Percentiles rank a stretch among this genome's conserved stretches.
Conservation (phyloP, 1,139 yeast genomes). For the Saccharomyces hybrid region DNA sequence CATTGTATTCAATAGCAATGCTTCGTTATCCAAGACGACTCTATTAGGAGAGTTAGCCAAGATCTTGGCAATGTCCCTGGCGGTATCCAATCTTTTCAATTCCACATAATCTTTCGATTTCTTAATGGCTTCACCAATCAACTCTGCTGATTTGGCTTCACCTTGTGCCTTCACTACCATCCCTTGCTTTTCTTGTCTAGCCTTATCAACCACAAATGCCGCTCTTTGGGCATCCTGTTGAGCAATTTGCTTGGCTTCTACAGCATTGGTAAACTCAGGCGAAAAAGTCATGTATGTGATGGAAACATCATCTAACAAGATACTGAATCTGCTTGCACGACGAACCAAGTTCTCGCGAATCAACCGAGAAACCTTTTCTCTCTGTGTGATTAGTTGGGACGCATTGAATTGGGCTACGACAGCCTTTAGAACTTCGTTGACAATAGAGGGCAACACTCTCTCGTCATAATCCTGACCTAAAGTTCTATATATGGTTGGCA, state of each 20-base stretch:
- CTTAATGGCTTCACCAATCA: slow-evolving; percentile 97
- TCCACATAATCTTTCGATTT: slow-evolving; percentile 93
- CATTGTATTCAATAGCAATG: slow-evolving; percentile 81
- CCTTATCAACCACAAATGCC: slow-evolving; percentile 92
- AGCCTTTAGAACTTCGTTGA: slow-evolving; percentile 90
- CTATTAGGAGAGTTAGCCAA: slow-evolving; percentile 83
- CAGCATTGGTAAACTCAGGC: slow-evolving; percentile 96
- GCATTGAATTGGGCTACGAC: slow-evolving; percentile 99
- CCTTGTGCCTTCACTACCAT: slow-evolving; percentile 94
- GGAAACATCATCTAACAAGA: slow-evolving; percentile 88
- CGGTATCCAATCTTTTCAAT: slow-evolving; percentile 92
- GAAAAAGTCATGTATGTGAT: slow-evolving; percentile 93
- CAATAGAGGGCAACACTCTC: slow-evolving; percentile 91
- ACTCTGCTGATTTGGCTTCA: slow-evolving; percentile 96
- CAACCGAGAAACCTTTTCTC: slow-evolving; percentile 88
- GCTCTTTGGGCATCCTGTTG: slow-evolving; percentile 99
- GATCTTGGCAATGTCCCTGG: slow-evolving; percentile 86
- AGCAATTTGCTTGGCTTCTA: slow-evolving; percentile 97
- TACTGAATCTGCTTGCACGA: slow-evolving; percentile 85
- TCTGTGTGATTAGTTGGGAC: slow-evolving; percentile 92
- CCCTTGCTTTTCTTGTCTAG: slow-evolving; percentile 95
- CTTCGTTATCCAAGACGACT: slow-evolving; percentile 84
- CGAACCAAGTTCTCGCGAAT: slow-evolving; percentile 86
- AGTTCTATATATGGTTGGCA: slow-evolving; percentile 84
- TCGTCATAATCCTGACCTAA: slow-evolving; percentile 93